phyloP scores from a whole-genome alignment of 1,284 basidiomycete species.

The Ustilago shanxiensis region DNA sequence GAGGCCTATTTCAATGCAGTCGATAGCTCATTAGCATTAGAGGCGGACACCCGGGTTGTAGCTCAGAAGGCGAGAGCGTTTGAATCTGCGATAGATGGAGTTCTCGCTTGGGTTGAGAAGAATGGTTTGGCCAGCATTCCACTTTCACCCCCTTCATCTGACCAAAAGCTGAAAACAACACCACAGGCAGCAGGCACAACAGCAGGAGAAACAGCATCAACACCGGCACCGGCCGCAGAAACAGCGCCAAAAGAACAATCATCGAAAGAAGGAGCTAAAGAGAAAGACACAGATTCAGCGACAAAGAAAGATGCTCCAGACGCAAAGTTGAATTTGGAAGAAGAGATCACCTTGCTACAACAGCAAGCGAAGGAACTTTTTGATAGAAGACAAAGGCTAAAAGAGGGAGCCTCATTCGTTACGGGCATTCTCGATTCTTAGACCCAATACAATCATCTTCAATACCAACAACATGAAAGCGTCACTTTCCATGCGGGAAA shows the following conservation, averaged over 20 bases:
- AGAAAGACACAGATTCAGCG: background rate
- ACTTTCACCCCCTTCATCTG: slow-evolving; percentile 1
- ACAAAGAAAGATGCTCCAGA: background rate
- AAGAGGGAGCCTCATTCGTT: slow-evolving; percentile 38
- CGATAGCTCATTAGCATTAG: slow-evolving; percentile 8
- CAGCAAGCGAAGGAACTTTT: slow-evolving; percentile 36
- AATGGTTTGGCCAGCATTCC: slow-evolving; percentile 40
- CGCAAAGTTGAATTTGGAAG: background rate
- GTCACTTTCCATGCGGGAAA: background rate
- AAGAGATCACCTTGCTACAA: slow-evolving; percentile 19
- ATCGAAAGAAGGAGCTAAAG: background rate
- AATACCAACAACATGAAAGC: background rate
- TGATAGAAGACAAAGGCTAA: slow-evolving; percentile 32
- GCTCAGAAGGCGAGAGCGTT: slow-evolving; percentile 19
- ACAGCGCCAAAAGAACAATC: background rate
- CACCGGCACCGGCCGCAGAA: background rate
- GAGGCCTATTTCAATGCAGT: slow-evolving; percentile 41
- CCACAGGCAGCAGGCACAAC: background rate
- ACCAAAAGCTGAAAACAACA: background rate
- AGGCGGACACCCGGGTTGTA: slow-evolving; percentile 18
- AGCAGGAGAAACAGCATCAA: background rate
- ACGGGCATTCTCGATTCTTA: slow-evolving; percentile 40
- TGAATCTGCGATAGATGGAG: slow-evolving; percentile 8
- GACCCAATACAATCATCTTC: background rate
- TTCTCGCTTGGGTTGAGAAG: slow-evolving; percentile 28